A percentile compares a stretch with the other conserved stretches of the same genome.
phyloP scores from a whole-genome alignment of 2,329 filamentous ascomycete species.

The Beauveria varroae region DNA sequence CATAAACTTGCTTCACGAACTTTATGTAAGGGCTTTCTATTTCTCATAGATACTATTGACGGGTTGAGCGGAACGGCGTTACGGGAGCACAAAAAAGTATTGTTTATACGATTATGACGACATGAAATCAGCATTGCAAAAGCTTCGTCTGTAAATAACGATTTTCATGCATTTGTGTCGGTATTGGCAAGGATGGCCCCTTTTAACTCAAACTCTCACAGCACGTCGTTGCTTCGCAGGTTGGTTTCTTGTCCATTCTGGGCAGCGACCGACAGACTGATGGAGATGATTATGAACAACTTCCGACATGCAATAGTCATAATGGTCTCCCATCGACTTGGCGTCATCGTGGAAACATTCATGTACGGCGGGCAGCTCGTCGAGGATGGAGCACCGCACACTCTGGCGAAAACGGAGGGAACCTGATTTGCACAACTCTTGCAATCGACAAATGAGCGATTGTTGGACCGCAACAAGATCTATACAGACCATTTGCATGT shows the following conservation, averaged over 20 bases:
- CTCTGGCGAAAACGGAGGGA: constrained; percentile 18
- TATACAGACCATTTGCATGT: too few species aligned
- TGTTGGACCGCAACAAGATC: too few species aligned
- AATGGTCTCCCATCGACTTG: constrained; percentile 38
- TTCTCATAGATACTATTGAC: neutral
- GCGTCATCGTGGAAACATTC: constrained; percentile 40
- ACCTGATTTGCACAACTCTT: constrained; percentile 24
- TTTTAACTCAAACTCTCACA: too few species aligned
- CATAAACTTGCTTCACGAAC: constrained; percentile 18
- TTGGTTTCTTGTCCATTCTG: too few species aligned
- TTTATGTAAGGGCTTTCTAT: neutral
- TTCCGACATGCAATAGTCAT: constrained; percentile 45
- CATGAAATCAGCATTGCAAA: neutral
- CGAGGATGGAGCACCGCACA: constrained; percentile 25
- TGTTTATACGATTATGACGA: neutral
- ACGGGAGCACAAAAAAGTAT: neutral
- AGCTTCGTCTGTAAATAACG: too few species aligned
- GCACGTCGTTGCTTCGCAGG: too few species aligned
- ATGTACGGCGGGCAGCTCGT: constrained; percentile 41
- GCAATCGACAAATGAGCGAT: neutral
- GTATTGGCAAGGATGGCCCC: too few species aligned
- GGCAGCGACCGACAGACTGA: constrained; percentile 21
- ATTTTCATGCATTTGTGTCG: too few species aligned
- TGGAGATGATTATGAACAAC: constrained; percentile 31
- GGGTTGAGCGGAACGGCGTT: constrained; percentile 3